phyloP scores from a whole-genome alignment of 805 yeast genomes.

The Barnettozyma botsteinii region DNA sequence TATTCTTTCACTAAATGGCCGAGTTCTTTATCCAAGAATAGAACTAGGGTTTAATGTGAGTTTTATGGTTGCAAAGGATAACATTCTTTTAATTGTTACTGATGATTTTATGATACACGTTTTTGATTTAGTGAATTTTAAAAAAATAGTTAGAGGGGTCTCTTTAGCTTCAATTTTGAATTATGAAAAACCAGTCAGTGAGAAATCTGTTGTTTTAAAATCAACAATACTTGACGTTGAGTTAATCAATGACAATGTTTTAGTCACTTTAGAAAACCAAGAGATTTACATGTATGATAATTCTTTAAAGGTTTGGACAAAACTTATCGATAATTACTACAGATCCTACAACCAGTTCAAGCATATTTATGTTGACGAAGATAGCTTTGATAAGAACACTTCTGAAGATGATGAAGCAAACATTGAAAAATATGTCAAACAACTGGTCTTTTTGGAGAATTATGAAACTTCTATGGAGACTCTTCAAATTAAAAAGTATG shows the following conservation, averaged over 20 bases:
- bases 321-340: conserved; percentile 33
- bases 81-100: conserved; percentile 39
- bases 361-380: conserved; percentile 16
- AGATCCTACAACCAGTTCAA: conserved; percentile 11
- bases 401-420: neutral
- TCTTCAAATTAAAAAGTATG: conserved; percentile 2
- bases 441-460: conserved; percentile 17
- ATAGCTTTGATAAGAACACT: neutral
- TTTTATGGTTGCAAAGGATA: conserved; percentile 30
- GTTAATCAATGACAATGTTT: conserved; percentile 34
- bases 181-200: conserved; percentile 22
- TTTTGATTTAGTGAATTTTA: conserved; percentile 40
- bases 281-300: conserved; percentile 39
- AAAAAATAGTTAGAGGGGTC: conserved; percentile 34
- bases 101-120: conserved; percentile 43
- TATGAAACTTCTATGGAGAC: conserved; percentile 12
- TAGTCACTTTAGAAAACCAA: conserved; percentile 33
- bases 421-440: conserved; percentile 9
- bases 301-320: conserved; percentile 42
- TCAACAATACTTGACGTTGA: conserved; percentile 29
- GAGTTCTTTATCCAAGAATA: conserved; percentile 39
- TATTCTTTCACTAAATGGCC: conserved; percentile 40
- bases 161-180: conserved; percentile 52
- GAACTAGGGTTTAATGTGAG: conserved; percentile 47
- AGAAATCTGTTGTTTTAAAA: conserved; percentile 17